A percentile compares a stretch with the other conserved stretches of the same genome.
Evolutionary conservation across 2,329 filamentous ascomycete species (phyloP).

Genomic region (Colletotrichum sp.): DNA sequence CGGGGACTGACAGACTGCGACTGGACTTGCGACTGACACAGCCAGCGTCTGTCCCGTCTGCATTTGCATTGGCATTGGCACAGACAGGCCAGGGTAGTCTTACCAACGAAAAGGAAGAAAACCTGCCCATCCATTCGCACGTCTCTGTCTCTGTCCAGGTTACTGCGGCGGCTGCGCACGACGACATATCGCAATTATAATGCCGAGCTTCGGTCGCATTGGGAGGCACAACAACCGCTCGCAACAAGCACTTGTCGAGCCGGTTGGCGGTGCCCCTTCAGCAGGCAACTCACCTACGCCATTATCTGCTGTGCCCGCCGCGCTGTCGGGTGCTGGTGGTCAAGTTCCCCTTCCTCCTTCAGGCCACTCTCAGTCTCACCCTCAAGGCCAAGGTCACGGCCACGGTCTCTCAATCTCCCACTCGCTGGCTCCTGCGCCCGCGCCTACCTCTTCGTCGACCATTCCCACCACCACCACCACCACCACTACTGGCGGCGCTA

Average conservation of each 20-base stretch:
- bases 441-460: slow-evolving; percentile 17
- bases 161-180: slow-evolving; percentile 8
- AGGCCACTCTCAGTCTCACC: slow-evolving; percentile 2
- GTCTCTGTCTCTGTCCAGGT: not conserved
- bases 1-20: not conserved
- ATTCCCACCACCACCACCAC: slow-evolving; percentile 24
- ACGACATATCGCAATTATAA: slow-evolving; percentile 33
- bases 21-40: not conserved
- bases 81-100: not conserved
- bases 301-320: slow-evolving; percentile 8
- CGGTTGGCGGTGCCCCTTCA: slow-evolving; percentile 35
- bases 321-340: not conserved
- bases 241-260: slow-evolving; percentile 59
- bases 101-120: not conserved
- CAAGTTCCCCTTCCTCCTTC: slow-evolving; percentile 2
- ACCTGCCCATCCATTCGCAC: not conserved
- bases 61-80: not conserved
- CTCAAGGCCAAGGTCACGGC: not conserved
- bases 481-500: slow-evolving; percentile 29
- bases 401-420: not conserved
- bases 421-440: slow-evolving; percentile 18
- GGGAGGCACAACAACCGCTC: slow-evolving; percentile 62
- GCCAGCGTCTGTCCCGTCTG: not conserved
- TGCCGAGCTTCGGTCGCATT: slow-evolving; percentile 60
- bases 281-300: not conserved